Conservation (phyloP, 768 basidiomycete genomes). For the Mycena pura region DNA sequence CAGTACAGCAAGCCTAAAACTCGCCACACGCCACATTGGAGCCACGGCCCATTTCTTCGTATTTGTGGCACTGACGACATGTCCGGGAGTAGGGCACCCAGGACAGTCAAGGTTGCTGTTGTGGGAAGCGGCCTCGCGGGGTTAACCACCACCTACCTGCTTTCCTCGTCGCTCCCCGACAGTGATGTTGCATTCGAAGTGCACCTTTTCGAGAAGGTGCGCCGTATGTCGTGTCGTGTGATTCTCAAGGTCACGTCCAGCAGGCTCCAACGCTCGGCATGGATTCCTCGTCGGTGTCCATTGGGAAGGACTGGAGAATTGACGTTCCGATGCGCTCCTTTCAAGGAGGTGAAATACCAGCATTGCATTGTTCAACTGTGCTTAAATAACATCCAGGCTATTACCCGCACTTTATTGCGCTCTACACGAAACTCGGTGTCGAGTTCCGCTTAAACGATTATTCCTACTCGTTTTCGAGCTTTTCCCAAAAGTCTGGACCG, state of each 20-base stretch:
- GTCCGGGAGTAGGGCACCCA: too few species aligned
- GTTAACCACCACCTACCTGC: conserved; percentile 68
- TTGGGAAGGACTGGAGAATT: conserved; percentile 58
- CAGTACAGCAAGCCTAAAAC: too few species aligned
- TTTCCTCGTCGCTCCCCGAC: conserved; percentile 44
- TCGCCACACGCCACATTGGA: too few species aligned
- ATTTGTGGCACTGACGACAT: too few species aligned
- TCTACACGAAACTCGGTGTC: conserved; percentile 70
- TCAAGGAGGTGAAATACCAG: conserved; percentile 62
- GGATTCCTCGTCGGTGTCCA: conserved; percentile 67
- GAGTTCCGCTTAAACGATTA: conserved; percentile 63
- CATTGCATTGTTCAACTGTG: not conserved
- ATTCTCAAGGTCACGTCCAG: not conserved
- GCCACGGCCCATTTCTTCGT: too few species aligned
- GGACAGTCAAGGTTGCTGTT: conserved; percentile 66
- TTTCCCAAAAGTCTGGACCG: conserved; percentile 37
- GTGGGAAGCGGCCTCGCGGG: conserved; percentile 79
- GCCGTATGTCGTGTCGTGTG: not conserved
- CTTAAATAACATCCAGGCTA: conserved; percentile 57
- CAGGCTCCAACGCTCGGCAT: conserved; percentile 68
- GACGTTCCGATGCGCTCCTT: conserved; percentile 87
- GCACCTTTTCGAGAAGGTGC: conserved; percentile 77
- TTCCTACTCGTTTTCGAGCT: conserved; percentile 73
- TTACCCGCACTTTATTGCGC: conserved; percentile 70
- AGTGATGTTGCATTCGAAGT: conserved; percentile 63